phyloP scores from a whole-genome alignment of 2,329 filamentous ascomycete species.

The Sporothrix schenckii region DNA sequence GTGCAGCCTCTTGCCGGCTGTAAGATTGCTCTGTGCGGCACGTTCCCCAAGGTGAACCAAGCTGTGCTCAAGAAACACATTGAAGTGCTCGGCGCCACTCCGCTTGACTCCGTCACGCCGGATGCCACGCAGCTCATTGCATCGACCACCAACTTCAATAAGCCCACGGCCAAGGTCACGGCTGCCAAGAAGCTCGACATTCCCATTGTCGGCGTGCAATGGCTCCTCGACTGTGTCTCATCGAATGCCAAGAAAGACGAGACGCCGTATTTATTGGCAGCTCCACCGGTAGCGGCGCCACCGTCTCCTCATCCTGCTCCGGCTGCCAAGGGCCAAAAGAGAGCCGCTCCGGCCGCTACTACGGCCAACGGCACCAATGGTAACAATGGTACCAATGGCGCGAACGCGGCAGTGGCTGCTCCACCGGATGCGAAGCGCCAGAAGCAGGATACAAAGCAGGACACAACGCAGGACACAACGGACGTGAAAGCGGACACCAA shows the following conservation, averaged over 20 bases:
- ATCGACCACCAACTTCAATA: constrained; percentile 56
- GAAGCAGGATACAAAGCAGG: constrained; percentile 1
- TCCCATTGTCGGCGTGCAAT: constrained; percentile 61
- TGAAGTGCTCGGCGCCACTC: constrained; percentile 52
- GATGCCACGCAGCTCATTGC: constrained; percentile 61
- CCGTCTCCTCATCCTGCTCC: constrained; percentile 18
- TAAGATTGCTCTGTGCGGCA: constrained; percentile 62
- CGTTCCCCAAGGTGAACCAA: constrained; percentile 59
- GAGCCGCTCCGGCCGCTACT: constrained; percentile 15
- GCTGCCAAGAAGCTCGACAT: constrained; percentile 52
- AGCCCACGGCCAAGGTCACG: constrained; percentile 55
- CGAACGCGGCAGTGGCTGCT: constrained; percentile 29
- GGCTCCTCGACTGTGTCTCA: constrained; percentile 62
- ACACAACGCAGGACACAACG: neutral
- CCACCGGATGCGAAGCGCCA: constrained; percentile 14
- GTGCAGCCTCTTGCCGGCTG: constrained; percentile 50
- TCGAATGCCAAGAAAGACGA: constrained; percentile 47
- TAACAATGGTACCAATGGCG: neutral
- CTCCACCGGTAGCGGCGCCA: neutral
- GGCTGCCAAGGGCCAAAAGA: constrained; percentile 16
- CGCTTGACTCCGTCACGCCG: constrained; percentile 53
- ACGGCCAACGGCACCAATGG: neutral
- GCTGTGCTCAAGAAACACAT: constrained; percentile 52
- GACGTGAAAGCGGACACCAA: constrained; percentile 10
- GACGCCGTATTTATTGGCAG: constrained; percentile 33